Evolutionary conservation across 768 basidiomycete species (phyloP).

Genomic region (Thelephora aurantiotincta): DNA sequence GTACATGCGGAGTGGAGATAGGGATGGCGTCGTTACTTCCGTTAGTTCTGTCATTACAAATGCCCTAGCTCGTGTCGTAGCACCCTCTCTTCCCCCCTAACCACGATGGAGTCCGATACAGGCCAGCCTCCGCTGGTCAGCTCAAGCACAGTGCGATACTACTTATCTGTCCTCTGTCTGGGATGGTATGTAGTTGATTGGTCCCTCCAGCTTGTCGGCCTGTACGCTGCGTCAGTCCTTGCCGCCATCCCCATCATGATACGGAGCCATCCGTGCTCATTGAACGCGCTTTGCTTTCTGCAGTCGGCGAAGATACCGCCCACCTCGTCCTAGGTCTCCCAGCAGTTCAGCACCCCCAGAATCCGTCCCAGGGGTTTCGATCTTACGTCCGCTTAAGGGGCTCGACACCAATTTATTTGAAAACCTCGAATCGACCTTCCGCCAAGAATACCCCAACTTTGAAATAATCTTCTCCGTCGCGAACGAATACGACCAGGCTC

Average conservation of each 20-base stretch:
- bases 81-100: not conserved
- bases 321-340: conserved; percentile 48
- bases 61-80: too few species aligned
- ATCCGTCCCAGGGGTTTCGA: conserved; percentile 75
- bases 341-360: conserved; percentile 30
- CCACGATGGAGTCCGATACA: not conserved
- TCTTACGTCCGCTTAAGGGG: conserved; percentile 88
- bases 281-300: not conserved
- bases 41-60: conserved; percentile 1
- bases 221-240: conserved; percentile 17
- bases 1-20: too few species aligned
- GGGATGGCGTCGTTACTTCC: too few species aligned
- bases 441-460: conserved; percentile 81
- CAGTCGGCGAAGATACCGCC: conserved; percentile 62
- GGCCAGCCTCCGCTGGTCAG: conserved; percentile 8
- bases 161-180: conserved; percentile 9
- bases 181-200: conserved; percentile 29
- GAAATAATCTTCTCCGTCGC: conserved; percentile 89
- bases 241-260: not conserved
- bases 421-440: conserved; percentile 88
- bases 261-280: not conserved
- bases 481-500: conserved; percentile 77
- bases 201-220: conserved; percentile 17
- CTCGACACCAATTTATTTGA: conserved; percentile 92
- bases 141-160: not conserved